Conservation (phyloP, 176 grass and related monocot species). For the Juncus inflexus region DNA sequence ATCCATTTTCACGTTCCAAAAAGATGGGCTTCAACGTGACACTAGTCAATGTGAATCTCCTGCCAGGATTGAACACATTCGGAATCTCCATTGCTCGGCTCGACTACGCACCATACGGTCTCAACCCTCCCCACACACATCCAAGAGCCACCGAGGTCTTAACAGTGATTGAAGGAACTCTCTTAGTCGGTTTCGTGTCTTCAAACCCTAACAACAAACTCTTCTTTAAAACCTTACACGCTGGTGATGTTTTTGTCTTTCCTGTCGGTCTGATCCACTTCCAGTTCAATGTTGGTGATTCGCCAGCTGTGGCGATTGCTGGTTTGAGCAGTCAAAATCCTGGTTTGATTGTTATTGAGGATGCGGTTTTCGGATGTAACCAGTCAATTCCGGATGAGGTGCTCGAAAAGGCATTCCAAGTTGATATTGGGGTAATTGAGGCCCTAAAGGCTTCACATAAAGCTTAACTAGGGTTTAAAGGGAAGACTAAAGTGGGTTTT, state of each 20-base stretch:
- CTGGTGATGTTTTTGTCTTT: slow-evolving; percentile 38
- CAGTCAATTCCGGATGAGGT: slow-evolving; percentile 23
- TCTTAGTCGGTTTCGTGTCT: slow-evolving; percentile 36
- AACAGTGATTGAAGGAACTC: slow-evolving; percentile 21
- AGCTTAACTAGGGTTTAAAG: background rate
- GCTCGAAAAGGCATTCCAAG: slow-evolving; percentile 39
- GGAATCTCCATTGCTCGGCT: slow-evolving; percentile 39
- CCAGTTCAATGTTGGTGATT: slow-evolving; percentile 26
- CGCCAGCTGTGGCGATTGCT: slow-evolving; percentile 23
- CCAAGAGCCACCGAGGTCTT: slow-evolving; percentile 4
- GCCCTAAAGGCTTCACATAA: slow-evolving; percentile 29
- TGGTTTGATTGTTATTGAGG: slow-evolving; percentile 9
- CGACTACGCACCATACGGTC: slow-evolving; percentile 33
- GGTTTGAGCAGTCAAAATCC: slow-evolving; percentile 41
- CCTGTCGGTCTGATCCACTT: slow-evolving; percentile 38
- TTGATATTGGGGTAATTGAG: slow-evolving; percentile 28
- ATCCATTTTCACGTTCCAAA: background rate
- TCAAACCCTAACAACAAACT: slow-evolving; percentile 33
- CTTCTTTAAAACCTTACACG: slow-evolving; percentile 26
- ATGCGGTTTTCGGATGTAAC: slow-evolving; percentile 28
- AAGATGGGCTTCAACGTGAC: slow-evolving; percentile 43
- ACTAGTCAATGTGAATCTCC: slow-evolving; percentile 9
- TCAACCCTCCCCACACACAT: slow-evolving; percentile 36
- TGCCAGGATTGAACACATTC: slow-evolving; percentile 34
- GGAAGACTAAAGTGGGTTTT: too few species aligned